phyloP scores from a whole-genome alignment of 1,284 basidiomycete genomes.

The Entoloma clypeatum region DNA sequence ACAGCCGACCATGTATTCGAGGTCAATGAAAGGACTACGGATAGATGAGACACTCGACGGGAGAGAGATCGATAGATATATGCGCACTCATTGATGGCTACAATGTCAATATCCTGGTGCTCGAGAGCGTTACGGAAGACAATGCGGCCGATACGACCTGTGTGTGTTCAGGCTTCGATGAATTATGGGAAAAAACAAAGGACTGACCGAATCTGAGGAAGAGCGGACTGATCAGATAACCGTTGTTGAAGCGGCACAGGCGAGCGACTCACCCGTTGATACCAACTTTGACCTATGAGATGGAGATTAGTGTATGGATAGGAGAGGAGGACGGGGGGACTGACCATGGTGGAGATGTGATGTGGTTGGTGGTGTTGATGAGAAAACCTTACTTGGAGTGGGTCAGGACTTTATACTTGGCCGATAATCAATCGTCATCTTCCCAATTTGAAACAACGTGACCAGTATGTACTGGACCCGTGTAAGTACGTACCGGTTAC shows the following conservation, averaged over 20 bases:
- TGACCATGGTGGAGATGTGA: conserved; percentile 17
- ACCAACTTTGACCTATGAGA: conserved; percentile 72
- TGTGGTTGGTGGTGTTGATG: conserved; percentile 8
- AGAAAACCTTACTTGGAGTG: neutral
- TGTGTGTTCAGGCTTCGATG: conserved; percentile 4
- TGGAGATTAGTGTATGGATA: conserved; percentile 1
- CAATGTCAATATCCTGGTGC: conserved; percentile 74
- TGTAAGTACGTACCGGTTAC: too few species aligned
- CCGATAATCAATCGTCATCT: conserved; percentile 23
- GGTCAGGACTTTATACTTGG: conserved; percentile 15
- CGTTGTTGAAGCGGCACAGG: conserved; percentile 4
- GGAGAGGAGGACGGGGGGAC: conserved; percentile 1
- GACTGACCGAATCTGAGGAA: conserved; percentile 74
- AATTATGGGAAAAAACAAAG: conserved; percentile 1
- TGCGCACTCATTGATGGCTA: conserved; percentile 87
- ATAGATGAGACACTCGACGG: conserved; percentile 14
- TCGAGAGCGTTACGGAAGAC: conserved; percentile 93
- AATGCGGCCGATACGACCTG: conserved; percentile 97
- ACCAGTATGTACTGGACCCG: too few species aligned
- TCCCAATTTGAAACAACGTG: too few species aligned
- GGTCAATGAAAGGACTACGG: conserved; percentile 87
- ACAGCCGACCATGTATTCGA: conserved; percentile 82
- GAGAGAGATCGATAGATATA: conserved; percentile 10
- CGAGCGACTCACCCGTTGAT: conserved; percentile 79
- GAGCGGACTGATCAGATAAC: conserved; percentile 23